phyloP scores from a whole-genome alignment of 169 alveolate genomes.

The Cryptosporidium felis region DNA sequence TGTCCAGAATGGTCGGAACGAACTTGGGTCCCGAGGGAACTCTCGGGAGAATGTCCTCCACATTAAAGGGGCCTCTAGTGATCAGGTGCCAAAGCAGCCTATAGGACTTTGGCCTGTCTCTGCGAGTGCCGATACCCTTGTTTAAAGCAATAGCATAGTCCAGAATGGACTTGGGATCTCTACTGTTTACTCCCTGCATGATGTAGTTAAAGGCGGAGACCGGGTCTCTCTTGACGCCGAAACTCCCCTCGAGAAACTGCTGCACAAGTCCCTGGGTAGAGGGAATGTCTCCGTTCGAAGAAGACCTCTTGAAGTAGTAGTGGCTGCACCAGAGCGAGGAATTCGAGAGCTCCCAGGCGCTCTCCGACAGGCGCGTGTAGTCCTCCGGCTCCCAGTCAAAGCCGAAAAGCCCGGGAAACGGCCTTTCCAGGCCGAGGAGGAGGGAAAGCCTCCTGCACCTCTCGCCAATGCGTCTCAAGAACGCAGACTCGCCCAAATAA shows the following conservation, averaged over 20 bases:
- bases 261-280: slow-evolving; percentile 33
- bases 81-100: slow-evolving; percentile 50
- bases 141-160: slow-evolving; percentile 38
- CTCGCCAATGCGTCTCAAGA: too few species aligned
- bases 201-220: slow-evolving; percentile 18
- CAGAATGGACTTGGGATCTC: slow-evolving; percentile 63
- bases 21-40: slow-evolving; percentile 39
- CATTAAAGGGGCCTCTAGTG: slow-evolving; percentile 44
- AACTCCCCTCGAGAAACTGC: slow-evolving; percentile 46
- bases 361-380: too few species aligned
- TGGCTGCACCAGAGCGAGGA: slow-evolving; percentile 64
- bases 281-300: slow-evolving; percentile 39
- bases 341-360: too few species aligned
- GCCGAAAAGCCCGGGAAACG: too few species aligned
- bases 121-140: slow-evolving; percentile 34
- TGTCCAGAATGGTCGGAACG: slow-evolving; percentile 45
- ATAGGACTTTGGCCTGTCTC: slow-evolving; percentile 24
- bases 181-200: slow-evolving; percentile 39
- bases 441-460: too few species aligned
- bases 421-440: too few species aligned
- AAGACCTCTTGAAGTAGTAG: slow-evolving; percentile 36
- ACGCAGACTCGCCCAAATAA: too few species aligned
- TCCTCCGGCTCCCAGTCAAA: too few species aligned
- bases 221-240: slow-evolving; percentile 8
- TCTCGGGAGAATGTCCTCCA: slow-evolving; percentile 38